phyloP scores from a whole-genome alignment of 306 rosid species.

The Trifolium subterraneum region DNA sequence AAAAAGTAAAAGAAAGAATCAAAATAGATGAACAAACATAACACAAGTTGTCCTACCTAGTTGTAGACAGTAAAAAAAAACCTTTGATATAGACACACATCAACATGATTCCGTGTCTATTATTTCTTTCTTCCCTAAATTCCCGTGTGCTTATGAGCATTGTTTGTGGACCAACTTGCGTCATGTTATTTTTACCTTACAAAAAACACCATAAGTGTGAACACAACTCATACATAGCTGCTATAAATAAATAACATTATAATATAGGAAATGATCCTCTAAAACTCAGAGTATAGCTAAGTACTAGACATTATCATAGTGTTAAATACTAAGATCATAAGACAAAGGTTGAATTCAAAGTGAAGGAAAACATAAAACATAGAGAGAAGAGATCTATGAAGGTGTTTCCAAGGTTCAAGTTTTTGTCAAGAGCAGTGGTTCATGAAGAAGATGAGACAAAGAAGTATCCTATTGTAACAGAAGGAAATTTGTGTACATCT shows the following conservation, averaged over 20 bases:
- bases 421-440: conserved; percentile 62
- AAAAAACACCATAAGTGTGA: conserved; percentile 29
- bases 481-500: conserved; percentile 37
- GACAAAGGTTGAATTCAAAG: not conserved
- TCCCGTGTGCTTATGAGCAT: conserved; percentile 28
- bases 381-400: conserved; percentile 31
- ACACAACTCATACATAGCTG: conserved; percentile 14
- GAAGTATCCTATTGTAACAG: conserved; percentile 32
- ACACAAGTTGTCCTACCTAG: conserved; percentile 32
- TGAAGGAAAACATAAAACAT: conserved; percentile 1
- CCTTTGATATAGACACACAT: conserved; percentile 9
- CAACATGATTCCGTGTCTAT: conserved; percentile 21
- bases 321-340: conserved; percentile 16
- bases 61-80: not conserved
- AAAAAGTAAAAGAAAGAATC: not conserved
- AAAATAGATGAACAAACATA: conserved; percentile 9
- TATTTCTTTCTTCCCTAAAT: conserved; percentile 19
- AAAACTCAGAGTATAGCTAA: not conserved
- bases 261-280: not conserved
- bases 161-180: conserved; percentile 28
- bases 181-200: not conserved
- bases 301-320: not conserved
- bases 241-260: not conserved
- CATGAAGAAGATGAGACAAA: conserved; percentile 49
- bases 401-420: conserved; percentile 60